Base-by-base conservation (phyloP, 225 moss, liverwort and hornwort genomes). In the Pseudoscleropodium purum region DNA sequence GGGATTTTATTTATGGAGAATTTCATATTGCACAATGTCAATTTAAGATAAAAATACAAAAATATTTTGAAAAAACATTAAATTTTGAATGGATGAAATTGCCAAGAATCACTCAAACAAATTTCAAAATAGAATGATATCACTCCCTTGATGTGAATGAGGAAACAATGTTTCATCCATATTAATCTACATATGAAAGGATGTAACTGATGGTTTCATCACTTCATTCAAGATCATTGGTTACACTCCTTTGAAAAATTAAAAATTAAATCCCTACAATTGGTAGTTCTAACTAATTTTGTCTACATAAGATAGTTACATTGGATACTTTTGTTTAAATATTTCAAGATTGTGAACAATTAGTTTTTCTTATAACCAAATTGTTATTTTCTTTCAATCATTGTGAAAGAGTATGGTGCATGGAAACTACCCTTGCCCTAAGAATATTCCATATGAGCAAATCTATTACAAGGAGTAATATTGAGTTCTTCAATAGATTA, bases 41-140 rank as follows among this genome's bases (percentile, higher is more conserved):
- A 37, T 11, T 37, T 67, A 8, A 70, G 1, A 69, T n/a, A n/a
- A n/a, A n/a, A 6, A 0, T 4, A 8, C 4, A 70, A n/a, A 6
- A 39, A 4, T 23, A 24, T 24, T 70, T 39, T 39, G 13, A 69
- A 39, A 24, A 19, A n/a, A 24, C 4, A 13, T 4, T 39, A 39
- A 39, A 70, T 39, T 70, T 39, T 39, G 70, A 70, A 25, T 25
- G 13, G 13, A 15, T 8, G 10, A 70, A 39, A 25, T 24, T 24
- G 13, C 5, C 9, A 39, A 4, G 2, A 39, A 39, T 39, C 11
- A 39, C 5, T 39, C 15, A 72, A 72, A 72, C 9, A 25, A 39
- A 15, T 41, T 72, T 72, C 25, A 72, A 41, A 26, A 4, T 41
- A 41, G 10, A 26, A 25, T 70, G 25, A 70, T 70, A n/a, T 65